Conservation (phyloP, 1,284 basidiomycete genomes). For the Boletus calvinii region DNA sequence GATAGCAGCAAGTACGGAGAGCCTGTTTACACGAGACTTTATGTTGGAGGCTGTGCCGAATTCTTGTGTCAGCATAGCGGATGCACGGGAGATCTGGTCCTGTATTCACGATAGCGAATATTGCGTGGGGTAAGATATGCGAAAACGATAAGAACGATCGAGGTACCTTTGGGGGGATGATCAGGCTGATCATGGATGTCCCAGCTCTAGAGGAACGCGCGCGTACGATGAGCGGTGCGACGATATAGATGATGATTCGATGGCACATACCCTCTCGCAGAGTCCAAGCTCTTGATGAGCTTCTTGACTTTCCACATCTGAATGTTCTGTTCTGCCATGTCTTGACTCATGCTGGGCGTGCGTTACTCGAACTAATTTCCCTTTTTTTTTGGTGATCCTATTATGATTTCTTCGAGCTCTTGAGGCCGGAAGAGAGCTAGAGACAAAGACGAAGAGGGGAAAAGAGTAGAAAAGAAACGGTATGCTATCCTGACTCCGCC, state of each 20-base stretch:
- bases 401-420: constrained; percentile 5
- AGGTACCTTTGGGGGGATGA: constrained; percentile 88
- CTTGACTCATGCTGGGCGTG: constrained; percentile 67
- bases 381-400: constrained; percentile 11
- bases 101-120: constrained; percentile 30
- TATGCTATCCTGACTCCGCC: constrained; percentile 4
- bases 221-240: constrained; percentile 15
- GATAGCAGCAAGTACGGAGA: constrained; percentile 97
- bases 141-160: constrained; percentile 22
- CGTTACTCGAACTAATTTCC: constrained; percentile 11
- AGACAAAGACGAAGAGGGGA: neutral
- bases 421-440: neutral
- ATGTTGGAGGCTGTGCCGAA: constrained; percentile 99
- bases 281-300: constrained; percentile 93
- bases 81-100: constrained; percentile 95
- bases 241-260: constrained; percentile 16
- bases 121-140: neutral
- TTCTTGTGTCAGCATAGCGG: constrained; percentile 96
- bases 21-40: constrained; percentile 98
- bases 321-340: constrained; percentile 82
- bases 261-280: constrained; percentile 76
- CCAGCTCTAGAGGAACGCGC: constrained; percentile 59
- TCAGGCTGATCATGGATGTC: constrained; percentile 98
- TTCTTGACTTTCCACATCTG: constrained; percentile 99
- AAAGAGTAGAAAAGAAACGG: neutral